Percentiles rank a stretch among this genome's conserved stretches.
These are phyloP conservation scores for Myriosclerotinia duriaeana DNA, from an alignment of 2,329 filamentous ascomycete genomes.

Conservation along the genomic window DNA sequence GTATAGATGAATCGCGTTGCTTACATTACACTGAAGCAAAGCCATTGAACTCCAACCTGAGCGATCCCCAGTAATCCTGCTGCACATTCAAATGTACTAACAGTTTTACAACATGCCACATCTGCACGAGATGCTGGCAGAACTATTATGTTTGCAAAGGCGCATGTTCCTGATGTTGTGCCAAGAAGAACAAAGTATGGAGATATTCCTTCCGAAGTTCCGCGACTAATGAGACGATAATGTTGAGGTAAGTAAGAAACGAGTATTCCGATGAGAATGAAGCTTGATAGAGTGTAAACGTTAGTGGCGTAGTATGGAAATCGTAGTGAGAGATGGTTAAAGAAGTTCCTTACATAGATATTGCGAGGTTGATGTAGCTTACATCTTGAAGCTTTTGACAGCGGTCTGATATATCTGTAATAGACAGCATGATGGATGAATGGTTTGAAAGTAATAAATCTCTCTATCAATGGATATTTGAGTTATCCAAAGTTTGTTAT, in stretches of 20 bases:
- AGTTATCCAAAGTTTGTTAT: not conserved
- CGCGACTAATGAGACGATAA: constrained; percentile 80
- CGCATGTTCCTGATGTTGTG: constrained; percentile 81
- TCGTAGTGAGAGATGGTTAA: not conserved
- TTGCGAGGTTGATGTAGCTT: constrained; percentile 51
- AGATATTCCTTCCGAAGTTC: constrained; percentile 90
- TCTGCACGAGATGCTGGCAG: constrained; percentile 80
- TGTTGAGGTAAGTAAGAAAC: constrained; percentile 95
- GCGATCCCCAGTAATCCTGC: constrained; percentile 84
- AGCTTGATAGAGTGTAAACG: constrained; percentile 28
- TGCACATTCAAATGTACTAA: constrained; percentile 78
- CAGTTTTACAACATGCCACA: constrained; percentile 79
- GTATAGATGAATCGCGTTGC: constrained; percentile 37
- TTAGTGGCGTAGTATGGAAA: not conserved
- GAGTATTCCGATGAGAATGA: constrained; percentile 85
- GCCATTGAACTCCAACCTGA: constrained; percentile 89
- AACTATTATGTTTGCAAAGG: constrained; percentile 88
- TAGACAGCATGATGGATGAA: constrained; percentile 23
- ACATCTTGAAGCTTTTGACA: constrained; percentile 54
- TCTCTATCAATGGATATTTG: not conserved
- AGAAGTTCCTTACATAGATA: constrained; percentile 50
- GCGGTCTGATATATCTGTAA: constrained; percentile 35
- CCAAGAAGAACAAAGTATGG: constrained; percentile 95
- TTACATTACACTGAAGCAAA: constrained; percentile 89
- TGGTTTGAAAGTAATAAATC: not conserved